Evolutionary conservation across 257 asterid species (phyloP).

Genomic region (Mitragyna speciosa): DNA sequence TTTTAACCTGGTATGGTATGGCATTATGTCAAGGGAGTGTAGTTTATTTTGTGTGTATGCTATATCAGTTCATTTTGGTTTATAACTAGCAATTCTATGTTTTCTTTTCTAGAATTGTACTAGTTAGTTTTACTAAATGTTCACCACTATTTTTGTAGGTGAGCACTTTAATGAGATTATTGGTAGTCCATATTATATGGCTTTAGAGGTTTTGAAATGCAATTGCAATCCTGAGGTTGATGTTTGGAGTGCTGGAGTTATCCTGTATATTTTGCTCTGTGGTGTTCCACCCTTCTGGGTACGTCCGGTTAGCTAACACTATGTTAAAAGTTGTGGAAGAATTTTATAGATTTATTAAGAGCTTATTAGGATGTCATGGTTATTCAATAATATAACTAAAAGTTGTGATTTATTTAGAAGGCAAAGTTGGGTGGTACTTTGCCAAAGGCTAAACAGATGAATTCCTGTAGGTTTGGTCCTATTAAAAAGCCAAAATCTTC

Average conservation of each 20-base stretch:
- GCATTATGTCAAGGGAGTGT: neutral
- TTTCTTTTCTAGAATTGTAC: neutral
- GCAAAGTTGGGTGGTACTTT: neutral
- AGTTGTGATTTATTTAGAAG: neutral
- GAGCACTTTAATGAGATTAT: slow-evolving; percentile 47
- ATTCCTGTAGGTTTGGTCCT: neutral
- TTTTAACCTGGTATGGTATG: slow-evolving; percentile 53
- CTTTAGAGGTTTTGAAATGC: slow-evolving; percentile 53
- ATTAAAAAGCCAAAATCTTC: neutral
- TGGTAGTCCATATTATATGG: slow-evolving; percentile 57
- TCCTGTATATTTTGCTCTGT: slow-evolving; percentile 47
- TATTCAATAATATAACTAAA: neutral
- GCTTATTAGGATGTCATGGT: neutral
- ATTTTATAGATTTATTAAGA: neutral
- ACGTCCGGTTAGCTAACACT: slow-evolving; percentile 23
- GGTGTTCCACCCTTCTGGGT: slow-evolving; percentile 60
- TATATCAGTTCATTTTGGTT: neutral
- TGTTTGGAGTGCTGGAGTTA: slow-evolving; percentile 60
- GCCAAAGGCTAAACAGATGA: neutral
- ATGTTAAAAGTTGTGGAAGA: neutral
- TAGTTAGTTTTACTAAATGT: neutral
- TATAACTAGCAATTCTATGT: neutral
- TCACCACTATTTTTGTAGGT: slow-evolving; percentile 23
- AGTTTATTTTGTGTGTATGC: neutral
- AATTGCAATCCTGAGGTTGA: slow-evolving; percentile 52